Evolutionary conservation across 2,329 filamentous ascomycete species (phyloP).

Genomic region (Bertia moriformis): DNA sequence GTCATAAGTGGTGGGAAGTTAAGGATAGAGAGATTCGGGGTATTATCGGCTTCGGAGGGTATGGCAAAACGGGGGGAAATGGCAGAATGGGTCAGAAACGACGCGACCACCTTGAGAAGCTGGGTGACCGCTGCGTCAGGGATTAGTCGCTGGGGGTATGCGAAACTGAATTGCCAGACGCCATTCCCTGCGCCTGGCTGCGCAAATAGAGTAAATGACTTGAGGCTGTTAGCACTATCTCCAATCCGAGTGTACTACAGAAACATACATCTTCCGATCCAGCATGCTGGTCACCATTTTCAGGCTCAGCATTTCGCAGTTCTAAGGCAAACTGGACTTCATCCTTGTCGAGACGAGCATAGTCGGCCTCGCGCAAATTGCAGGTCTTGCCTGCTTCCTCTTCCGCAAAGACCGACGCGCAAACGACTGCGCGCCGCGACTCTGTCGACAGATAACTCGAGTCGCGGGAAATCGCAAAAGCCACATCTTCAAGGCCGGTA

Average conservation of each 20-base stretch:
- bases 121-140: constrained; percentile 8
- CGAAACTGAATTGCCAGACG: constrained; percentile 6
- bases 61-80: not conserved
- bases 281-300: too few species aligned
- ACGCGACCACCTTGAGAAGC: constrained; percentile 7
- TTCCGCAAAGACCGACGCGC: not conserved
- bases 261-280: too few species aligned
- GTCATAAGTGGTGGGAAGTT: constrained; percentile 11
- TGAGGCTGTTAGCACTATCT: too few species aligned
- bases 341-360: not conserved
- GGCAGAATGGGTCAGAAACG: constrained; percentile 3
- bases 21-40: constrained; percentile 9
- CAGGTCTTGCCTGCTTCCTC: not conserved
- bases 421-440: not conserved
- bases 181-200: constrained; percentile 2
- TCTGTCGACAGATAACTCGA: constrained; percentile 4
- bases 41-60: not conserved
- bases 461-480: constrained; percentile 7
- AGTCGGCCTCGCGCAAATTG: not conserved
- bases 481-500: constrained; percentile 11
- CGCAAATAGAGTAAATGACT: constrained; percentile 5
- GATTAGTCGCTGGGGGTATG: constrained; percentile 7
- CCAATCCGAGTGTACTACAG: too few species aligned
- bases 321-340: not conserved
- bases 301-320: too few species aligned